Base-by-base conservation (phyloP, 306 rosid genomes). In the Cicer judaicum region DNA sequence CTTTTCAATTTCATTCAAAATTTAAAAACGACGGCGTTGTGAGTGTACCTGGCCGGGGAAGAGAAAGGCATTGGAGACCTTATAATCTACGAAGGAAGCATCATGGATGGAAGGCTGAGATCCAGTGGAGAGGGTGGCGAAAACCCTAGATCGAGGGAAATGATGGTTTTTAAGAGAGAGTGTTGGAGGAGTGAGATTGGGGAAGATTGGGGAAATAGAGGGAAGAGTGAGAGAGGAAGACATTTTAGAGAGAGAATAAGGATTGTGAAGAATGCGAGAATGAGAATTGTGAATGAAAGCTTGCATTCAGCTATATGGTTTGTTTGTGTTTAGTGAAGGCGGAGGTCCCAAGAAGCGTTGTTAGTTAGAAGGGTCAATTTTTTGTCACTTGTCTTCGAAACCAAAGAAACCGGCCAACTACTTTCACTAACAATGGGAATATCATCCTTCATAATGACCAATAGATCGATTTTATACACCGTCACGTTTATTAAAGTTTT, bases 21-120 rank as follows among this genome's bases (percentile, higher is more conserved):
- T 15, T 14, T 3, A 2, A 0, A 14, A 53, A 13, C 6, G 29
- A 10, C 36, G 14, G 8, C 19, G 41, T 64, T 40, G 2, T 54
- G 12, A 55, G 48, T 15, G 43, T 56, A 92, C 99, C 90, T 92
- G 99, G 7, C 99, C 98, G 34, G 99, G 99, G 82, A 95, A 95
- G 70, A 95, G 86, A 78, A 95, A 95, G 8, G 98, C 93, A 47
- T 24, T 81, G 82, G 76, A 81, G 78, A 94, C 88, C 70, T 81
- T 90, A 81, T 87, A 95, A 79, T 92, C 98, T 13, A 85, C 72
- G 81, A 95, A 87, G 72, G 86, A 80, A 49, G 85, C 76, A 38
- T 92, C 90, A 40, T 64, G 75, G 0, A 83, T 75, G 18, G 85
- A 50, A 7, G 88, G 2, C 78, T 87, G 91, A 53, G 96, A 91